Base-by-base conservation (phyloP, 1,284 basidiomycete genomes). In the Pyrrhoderma noxium region DNA sequence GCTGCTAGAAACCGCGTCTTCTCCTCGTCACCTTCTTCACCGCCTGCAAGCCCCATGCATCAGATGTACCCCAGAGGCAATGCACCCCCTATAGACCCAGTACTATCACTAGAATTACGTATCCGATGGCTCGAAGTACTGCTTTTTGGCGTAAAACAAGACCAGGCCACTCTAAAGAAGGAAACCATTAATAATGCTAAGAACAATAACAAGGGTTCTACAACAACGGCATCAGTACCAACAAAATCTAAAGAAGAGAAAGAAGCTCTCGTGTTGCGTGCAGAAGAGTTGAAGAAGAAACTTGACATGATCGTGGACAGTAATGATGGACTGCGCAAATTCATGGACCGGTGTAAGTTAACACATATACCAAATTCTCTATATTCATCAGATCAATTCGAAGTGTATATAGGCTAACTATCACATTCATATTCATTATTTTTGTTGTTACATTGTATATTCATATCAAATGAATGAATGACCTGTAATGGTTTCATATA, bases 51-150 rank as follows among this genome's bases (percentile, higher is more conserved):
- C 18, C 50, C 53, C 3, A 42, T 34, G n/a, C 27, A 48, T 16
- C 21, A 31, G 7, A 11, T 25, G 18, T 31, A n/a, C n/a, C 22
- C 22, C 13, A 44, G 23, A 19, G 38, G 39, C 9, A 22, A 9
- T 14, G 46, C 27, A 25, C 38, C 51, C 2, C 61, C 67, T 16
- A 79, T 90, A 47, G 75, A 82, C 39, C 81, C 86, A 2, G 66
- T 64, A 0, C 68, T 87, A 13, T 81, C 87, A 2, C 67, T 90
- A 7, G 82, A 89, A 59, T 68, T 90, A 27, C 75, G 87, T 1
- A 63, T 89, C 27, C 70, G 82, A 50, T 88, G 85, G 84, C 67
- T 90, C 0, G 87, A 89, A 61, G 83, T 84, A 9, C 68, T 90
- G 48, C 67, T 89, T 5, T 65, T 80, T 34, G 88, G 87, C 36